A percentile compares a stretch with the other conserved stretches of the same genome.
Conservation (phyloP, 306 rosid species). For the Prinsepia uniflora region DNA sequence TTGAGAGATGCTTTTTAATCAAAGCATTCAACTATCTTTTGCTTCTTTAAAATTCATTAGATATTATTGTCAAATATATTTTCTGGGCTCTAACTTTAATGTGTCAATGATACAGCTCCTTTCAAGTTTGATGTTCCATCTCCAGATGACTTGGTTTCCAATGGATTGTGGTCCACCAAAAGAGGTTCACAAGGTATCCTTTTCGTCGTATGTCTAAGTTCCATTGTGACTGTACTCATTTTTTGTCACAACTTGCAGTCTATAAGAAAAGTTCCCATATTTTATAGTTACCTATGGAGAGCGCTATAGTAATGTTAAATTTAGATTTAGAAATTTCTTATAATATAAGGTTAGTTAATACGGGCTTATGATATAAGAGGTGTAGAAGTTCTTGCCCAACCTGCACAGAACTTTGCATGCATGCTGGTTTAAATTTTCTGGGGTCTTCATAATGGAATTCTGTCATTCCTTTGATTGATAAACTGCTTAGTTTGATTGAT, state of each 20-base stretch:
- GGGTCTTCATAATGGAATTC: not conserved
- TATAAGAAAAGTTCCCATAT: not conserved
- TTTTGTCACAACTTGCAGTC: not conserved
- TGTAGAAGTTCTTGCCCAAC: not conserved
- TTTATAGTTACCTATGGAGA: not conserved
- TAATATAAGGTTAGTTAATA: not conserved
- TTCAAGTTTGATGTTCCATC: constrained; percentile 91
- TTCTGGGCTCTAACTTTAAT: constrained; percentile 32
- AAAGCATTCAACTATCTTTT: constrained; percentile 11
- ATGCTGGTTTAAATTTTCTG: constrained; percentile 1
- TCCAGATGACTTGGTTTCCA: constrained; percentile 78
- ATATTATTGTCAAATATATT: not conserved
- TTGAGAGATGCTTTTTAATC: constrained; percentile 24
- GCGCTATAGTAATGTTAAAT: not conserved
- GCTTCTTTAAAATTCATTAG: constrained; percentile 6
- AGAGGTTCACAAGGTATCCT: constrained; percentile 63
- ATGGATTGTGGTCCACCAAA: constrained; percentile 70
- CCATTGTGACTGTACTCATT: constrained; percentile 14
- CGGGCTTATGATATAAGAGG: not conserved
- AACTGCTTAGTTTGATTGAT: not conserved
- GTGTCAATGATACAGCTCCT: constrained; percentile 50
- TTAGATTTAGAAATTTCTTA: not conserved
- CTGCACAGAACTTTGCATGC: constrained; percentile 1
- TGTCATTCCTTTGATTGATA: not conserved
- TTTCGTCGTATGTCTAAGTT: constrained; percentile 2